Percentiles rank a stretch among this genome's conserved stretches.
phyloP scores from a whole-genome alignment of 1,139 yeast genomes.

The Geotrichum aggregatum region DNA sequence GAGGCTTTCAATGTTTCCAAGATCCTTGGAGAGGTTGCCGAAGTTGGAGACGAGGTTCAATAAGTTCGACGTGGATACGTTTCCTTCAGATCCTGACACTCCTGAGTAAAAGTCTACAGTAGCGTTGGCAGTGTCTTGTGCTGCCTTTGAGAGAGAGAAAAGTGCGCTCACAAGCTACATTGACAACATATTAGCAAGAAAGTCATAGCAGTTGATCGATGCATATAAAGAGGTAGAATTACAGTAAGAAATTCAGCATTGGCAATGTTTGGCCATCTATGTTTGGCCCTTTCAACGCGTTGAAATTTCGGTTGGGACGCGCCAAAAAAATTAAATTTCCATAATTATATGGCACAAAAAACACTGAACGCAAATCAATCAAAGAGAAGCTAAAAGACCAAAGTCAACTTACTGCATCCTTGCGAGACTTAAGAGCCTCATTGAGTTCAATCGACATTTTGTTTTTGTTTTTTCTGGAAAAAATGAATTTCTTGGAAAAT shows the following conservation, averaged over 20 bases:
- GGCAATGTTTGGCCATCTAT: too few species aligned
- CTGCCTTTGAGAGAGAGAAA: constrained; percentile 74
- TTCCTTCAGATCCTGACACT: constrained; percentile 18
- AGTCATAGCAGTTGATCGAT: not conserved
- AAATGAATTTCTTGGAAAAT: too few species aligned
- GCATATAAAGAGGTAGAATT: not conserved
- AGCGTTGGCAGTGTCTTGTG: constrained; percentile 74
- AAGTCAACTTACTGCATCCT: constrained; percentile 12
- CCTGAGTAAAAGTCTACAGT: constrained; percentile 67
- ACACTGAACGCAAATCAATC: too few species aligned
- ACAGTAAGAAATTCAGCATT: not conserved
- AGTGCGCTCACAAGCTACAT: constrained; percentile 63
- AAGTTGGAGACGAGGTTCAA: constrained; percentile 34
- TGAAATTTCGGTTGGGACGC: too few species aligned
- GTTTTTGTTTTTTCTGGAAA: not conserved
- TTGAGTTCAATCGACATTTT: not conserved
- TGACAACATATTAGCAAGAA: not conserved
- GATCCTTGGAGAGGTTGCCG: constrained; percentile 28
- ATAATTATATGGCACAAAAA: too few species aligned
- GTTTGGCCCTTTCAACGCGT: too few species aligned
- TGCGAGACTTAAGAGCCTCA: constrained; percentile 1
- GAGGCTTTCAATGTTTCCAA: constrained; percentile 15
- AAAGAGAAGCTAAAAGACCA: too few species aligned
- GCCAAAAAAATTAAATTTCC: too few species aligned
- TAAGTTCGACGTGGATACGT: constrained; percentile 8